Evolutionary conservation across 176 grass and related monocot genomes (phyloP), one percentile per base, ranked within the genome.

Genomic region (Juncus inflexus): DNA sequence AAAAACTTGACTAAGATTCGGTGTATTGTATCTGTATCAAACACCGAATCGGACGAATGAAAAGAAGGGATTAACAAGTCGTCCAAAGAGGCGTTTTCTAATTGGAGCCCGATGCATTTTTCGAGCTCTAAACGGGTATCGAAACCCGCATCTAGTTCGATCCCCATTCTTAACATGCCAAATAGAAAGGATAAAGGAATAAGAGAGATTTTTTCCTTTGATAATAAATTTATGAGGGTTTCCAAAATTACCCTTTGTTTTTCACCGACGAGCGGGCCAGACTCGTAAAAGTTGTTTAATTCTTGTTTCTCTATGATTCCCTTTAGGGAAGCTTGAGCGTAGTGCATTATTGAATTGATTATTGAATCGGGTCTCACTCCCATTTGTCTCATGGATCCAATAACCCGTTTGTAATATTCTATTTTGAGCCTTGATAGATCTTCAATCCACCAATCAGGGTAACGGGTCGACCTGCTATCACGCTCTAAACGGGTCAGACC

Each of bases 131-230:
- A 80, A 65, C 87, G 86, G 37, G 73, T 90, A 6, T 78, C 75
- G 2, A 83, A 69, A 4, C 74, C 64, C 2, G 87, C 74, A 57
- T 86, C 78, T 13, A 89, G 76, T 72, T 96, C 87, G 9, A 96
- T 86, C 11, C 84, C 84, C 87, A 91, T 86, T 53, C 91, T 88
- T 55, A 96, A 64, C 84, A 96, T 96, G n/a, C 91, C 91, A 15
- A 96, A 96, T 19, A 96, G 49, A 80, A 96, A 96, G 0, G 87
- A 86, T 10, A 91, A 38, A 8, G 91, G 81, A 59, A 96, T 77
- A 0, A 81, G 60, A 9, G 87, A 86, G 58, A 96, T 79, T 51
- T 96, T 88, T 28, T 96, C 91, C 3, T 80, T 86, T 6, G 84
- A 79, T 70, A 96, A 50, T 37, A 96, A 67, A 60, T 79, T 75